Evolutionary conservation across 441 rosid genomes (phyloP), one percentile per base, ranked within the genome.

Genomic region (Macaranga tanarius): DNA sequence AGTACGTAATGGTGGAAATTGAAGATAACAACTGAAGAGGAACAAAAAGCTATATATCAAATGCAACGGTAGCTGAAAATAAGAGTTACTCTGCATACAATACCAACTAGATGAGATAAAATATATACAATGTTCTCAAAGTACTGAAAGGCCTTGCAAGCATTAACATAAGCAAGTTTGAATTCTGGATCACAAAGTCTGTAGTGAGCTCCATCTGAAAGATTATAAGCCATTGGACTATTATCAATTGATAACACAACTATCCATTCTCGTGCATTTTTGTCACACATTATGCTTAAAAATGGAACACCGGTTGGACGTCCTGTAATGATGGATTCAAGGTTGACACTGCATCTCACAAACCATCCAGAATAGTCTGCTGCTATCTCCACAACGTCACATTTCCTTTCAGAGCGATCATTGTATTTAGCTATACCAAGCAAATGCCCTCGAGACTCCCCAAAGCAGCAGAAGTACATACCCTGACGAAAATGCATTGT

Each of bases 101-200:
- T 5, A 17, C n/a, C 10, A 10, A 28, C 45, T 7, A 8, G 57
- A 52, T 19, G 31, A 8, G 57, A 52, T 19, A 34, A 64, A 22
- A 44, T 31, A 44, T 17, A 22, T 11, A 64, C 20, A 47, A 64
- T 54, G 67, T 25, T 38, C 31, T 64, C 28, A 13, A 64, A 64
- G 67, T 44, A 64, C 45, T 20, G 34, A 23, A 10, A 23, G 44
- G 13, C 0, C 28, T 28, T 19, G 45, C 44, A 47, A 4, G n/a
- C n/a, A n/a, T n/a, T 42, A 7, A n/a, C n/a, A n/a, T 15, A 10
- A 40, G 25, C 0, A 65, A 5, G 40, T 45, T 2, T 47, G 6
- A 9, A 20, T n/a, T 25, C 57, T 65, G 19, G 7, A 65, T 65
- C 69, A 65, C 57, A 65, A 26, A 65, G 19, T 12, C 23, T 47